Percentiles rank a stretch among this genome's conserved stretches.
Evolutionary conservation across 2,329 filamentous ascomycete genomes (phyloP).

Genomic region (Zasmidium angulare): DNA sequence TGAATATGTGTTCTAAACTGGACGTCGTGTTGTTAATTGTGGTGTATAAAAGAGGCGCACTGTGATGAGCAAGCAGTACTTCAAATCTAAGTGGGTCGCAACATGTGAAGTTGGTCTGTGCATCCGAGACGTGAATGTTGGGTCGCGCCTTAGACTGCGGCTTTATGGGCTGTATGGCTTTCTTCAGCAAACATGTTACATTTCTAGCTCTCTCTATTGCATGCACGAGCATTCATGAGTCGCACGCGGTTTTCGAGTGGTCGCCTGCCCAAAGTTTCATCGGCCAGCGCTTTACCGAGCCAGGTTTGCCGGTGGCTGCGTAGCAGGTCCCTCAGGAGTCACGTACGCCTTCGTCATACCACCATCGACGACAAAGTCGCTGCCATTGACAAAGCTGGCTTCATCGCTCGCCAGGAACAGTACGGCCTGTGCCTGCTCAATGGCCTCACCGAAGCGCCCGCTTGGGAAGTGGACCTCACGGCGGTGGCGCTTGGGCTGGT

Average conservation of each 20-base stretch:
- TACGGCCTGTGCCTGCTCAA: slow-evolving; percentile 89
- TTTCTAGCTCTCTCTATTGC: not conserved
- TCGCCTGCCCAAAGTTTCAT: too few relatives aligned
- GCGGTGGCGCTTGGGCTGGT: slow-evolving; percentile 74
- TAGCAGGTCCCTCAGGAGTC: slow-evolving; percentile 59
- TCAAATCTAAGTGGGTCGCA: not conserved
- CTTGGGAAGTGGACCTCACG: slow-evolving; percentile 88
- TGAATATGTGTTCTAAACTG: too few relatives aligned
- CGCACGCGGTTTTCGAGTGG: too few relatives aligned
- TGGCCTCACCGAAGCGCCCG: slow-evolving; percentile 86
- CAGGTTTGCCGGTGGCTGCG: slow-evolving; percentile 47
- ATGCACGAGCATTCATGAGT: not conserved
- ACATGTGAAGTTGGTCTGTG: not conserved
- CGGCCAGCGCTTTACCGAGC: slow-evolving; percentile 31
- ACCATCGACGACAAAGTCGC: slow-evolving; percentile 92
- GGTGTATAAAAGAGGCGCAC: too few relatives aligned
- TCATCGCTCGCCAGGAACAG: slow-evolving; percentile 86
- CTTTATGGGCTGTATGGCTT: too few relatives aligned
- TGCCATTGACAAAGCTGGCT: slow-evolving; percentile 84
- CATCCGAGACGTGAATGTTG: not conserved
- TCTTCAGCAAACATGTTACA: not conserved
- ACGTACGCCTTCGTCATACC: slow-evolving; percentile 92
- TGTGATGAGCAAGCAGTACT: too few relatives aligned
- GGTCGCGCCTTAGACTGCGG: too few relatives aligned
- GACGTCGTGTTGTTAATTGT: too few relatives aligned